A percentile compares a stretch with the other conserved stretches of the same genome.
Evolutionary conservation across 495 filamentous ascomycete genomes (phyloP).

Genomic region (Schizothecium vesticola): DNA sequence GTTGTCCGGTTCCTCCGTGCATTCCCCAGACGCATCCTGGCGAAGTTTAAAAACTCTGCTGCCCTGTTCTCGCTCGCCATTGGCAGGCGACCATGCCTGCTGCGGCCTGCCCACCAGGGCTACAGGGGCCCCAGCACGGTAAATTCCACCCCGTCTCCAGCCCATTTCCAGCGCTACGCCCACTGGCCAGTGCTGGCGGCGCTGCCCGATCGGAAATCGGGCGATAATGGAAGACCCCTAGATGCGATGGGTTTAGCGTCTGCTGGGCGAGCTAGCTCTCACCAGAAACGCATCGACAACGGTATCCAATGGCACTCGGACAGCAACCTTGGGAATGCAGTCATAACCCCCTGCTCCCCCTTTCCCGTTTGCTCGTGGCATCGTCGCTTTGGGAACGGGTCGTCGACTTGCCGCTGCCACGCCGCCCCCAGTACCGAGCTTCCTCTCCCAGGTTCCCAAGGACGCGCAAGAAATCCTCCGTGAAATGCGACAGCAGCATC

Average conservation of each 20-base stretch:
- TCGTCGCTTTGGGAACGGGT: conserved; percentile 7
- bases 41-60: background rate
- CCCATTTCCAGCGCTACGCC: background rate
- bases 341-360: background rate
- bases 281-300: background rate
- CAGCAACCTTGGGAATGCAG: background rate
- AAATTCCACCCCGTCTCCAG: background rate
- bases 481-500: background rate
- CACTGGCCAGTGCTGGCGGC: background rate
- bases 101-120: background rate
- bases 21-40: background rate
- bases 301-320: background rate
- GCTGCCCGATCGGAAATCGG: background rate
- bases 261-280: background rate
- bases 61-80: background rate
- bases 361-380: background rate
- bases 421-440: background rate
- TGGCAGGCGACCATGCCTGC: background rate
- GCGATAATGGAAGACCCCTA: background rate
- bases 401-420: background rate
- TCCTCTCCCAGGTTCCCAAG: background rate
- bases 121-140: background rate
- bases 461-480: background rate
- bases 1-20: background rate
- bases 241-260: background rate